These are phyloP conservation scores for Corylus avellana DNA, from an alignment of 306 rosid species.

Conservation along the genomic window DNA sequence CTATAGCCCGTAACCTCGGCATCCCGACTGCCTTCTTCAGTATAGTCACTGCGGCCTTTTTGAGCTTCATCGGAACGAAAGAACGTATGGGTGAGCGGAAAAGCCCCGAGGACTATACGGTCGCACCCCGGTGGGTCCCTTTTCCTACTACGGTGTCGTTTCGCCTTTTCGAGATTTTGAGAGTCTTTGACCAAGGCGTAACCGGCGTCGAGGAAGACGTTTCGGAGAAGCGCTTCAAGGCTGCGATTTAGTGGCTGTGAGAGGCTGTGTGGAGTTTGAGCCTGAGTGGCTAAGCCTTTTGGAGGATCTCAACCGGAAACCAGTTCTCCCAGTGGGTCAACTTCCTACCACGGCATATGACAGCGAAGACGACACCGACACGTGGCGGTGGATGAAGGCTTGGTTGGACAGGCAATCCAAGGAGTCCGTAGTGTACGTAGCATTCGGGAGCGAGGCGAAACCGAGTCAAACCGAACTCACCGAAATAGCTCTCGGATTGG, in stretches of 20 bases:
- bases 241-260: conserved; percentile 15
- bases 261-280: conserved; percentile 20
- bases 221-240: neutral
- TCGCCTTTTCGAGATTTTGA: conserved; percentile 32
- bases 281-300: conserved; percentile 1
- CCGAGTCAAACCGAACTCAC: conserved; percentile 17
- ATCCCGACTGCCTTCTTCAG: conserved; percentile 31
- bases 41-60: neutral
- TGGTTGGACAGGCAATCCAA: conserved; percentile 26
- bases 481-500: conserved; percentile 54
- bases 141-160: conserved; percentile 28
- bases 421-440: conserved; percentile 51
- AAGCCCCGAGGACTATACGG: conserved; percentile 20
- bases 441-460: conserved; percentile 48
- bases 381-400: neutral
- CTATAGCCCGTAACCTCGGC: conserved; percentile 9
- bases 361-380: neutral
- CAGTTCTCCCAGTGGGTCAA: conserved; percentile 21
- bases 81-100: neutral
- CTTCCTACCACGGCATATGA: neutral
- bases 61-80: neutral
- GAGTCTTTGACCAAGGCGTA: neutral
- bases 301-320: neutral
- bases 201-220: neutral
- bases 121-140: conserved; percentile 36